Base-by-base conservation (phyloP, 2,329 filamentous ascomycete genomes). In the Neospermospora avenae region DNA sequence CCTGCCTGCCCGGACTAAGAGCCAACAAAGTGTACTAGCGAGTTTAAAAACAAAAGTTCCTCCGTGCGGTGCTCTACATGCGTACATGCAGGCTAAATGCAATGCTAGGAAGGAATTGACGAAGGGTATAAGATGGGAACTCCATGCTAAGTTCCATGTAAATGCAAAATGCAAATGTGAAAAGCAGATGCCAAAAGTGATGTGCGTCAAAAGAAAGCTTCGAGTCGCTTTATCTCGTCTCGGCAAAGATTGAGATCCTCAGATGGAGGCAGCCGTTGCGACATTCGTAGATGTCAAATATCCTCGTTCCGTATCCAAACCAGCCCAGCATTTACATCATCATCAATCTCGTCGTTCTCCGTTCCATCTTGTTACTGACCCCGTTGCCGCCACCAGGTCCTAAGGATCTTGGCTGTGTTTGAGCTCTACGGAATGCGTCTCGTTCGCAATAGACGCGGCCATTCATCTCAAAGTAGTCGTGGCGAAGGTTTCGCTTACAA, bases 401-500 rank as follows among this genome's bases (percentile, higher is more conserved):
- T 1, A 67, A 51, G 44, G 65, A 65, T 20, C 65, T 59, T 10
- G 59, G 58, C 13, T 59, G 58, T 52, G 67, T 60, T 52, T 72
- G 71, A 1, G 71, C 63, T 34, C 69, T 63, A 28, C 67, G 61
- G 51, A 69, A 87, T 4, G 92, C 93, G 72, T 98, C 92, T 46
- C 87, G 84, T 74, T 98, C 93, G 74, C 93, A 99, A 72, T 89
- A 96, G 0, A 89, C 85, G 46, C 79, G 81, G 24, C 90, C 90
- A 42, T 84, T 85, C 67, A 96, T 88, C 73, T 98, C 93, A 69
- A 95, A 97, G 74, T 98, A 98, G 63, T 95, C 93, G 46, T 93
- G 88, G 20, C 84, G 82, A 13, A 98, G 80, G 2, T 88, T 84
- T 49, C 84, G 76, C 34, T 85, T 84, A 72, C 93, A 98, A 67